Base-by-base conservation (phyloP, 208 protist species). In the Leishmania arabica region DNA sequence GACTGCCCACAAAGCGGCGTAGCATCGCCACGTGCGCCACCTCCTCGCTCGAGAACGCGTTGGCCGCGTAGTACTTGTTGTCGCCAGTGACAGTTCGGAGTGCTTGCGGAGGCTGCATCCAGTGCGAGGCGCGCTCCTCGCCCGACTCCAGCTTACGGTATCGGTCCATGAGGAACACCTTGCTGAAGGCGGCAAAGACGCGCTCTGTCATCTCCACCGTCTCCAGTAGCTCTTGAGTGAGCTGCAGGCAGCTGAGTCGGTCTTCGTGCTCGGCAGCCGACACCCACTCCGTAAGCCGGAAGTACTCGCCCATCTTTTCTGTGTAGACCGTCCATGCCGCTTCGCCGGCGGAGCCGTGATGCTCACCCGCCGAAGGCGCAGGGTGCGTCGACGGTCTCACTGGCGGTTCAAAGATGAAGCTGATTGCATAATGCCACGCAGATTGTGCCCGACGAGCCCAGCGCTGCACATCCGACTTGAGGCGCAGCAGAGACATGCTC, bases 251-350 rank as follows among this genome's bases (percentile, higher is more conserved):
- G 42, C 58, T 76, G 42, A 85, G 81, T 51, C 93, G 90, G 73
- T 95, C 90, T 66, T 86, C 75, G 27, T 77, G 69, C 64, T 97
- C 93, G 19, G 86, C 90, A 7, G 53, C 37, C 21, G 78, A 64
- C n/a, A 97, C 85, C 69, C 83, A 77, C 81, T 95, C 81, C n/a
- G 72, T 76, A 11, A 96, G 80, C 71, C 84, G 73, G 74, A 90
- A 89, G 17, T 83, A 77, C 15, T 87, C 86, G 49, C 85, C 49
- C 31, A 97, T 77, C 24, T 79, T 42, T 82, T 97, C 91, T 3
- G 74, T 86, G 80, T 97, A 97, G 3, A 80, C 80, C 64, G 83
- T 79, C 78, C 74, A 79, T 19, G 11, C 21, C 19, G 37, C 45
- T 71, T 54, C 70, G 24, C 13, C 13, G 24, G 45, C 13, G 45